These are phyloP conservation scores for Lentinus tigrinus DNA, from an alignment of 768 basidiomycete species.

Conservation along the genomic window DNA sequence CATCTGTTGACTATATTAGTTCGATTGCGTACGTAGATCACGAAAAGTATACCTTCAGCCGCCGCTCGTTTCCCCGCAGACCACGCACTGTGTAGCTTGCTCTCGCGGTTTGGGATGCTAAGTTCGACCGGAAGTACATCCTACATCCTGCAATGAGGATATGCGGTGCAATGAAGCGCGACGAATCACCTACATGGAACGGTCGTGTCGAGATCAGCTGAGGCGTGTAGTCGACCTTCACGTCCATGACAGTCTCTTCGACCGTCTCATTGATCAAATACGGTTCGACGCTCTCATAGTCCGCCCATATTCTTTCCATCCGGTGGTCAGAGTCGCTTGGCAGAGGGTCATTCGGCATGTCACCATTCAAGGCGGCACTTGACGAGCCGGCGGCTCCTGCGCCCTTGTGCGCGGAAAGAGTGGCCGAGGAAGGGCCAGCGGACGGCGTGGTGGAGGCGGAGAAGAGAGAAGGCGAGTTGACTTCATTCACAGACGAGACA, in stretches of 20 bases:
- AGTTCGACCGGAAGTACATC: conserved; percentile 79
- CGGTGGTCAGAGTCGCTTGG: conserved; percentile 84
- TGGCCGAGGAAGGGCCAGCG: conserved; percentile 31
- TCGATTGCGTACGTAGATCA: not conserved
- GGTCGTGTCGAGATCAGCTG: conserved; percentile 44
- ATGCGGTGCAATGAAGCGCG: not conserved
- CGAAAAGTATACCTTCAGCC: conserved; percentile 51
- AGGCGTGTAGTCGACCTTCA: conserved; percentile 55
- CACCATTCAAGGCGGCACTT: conserved; percentile 5
- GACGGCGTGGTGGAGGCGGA: conserved; percentile 27
- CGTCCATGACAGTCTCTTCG: conserved; percentile 49
- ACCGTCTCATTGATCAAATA: conserved; percentile 52
- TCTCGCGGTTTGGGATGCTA: conserved; percentile 64
- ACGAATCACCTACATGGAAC: conserved; percentile 49
- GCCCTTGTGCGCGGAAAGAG: not conserved
- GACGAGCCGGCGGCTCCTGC: not conserved
- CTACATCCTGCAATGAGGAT: conserved; percentile 31
- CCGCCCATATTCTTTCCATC: conserved; percentile 81
- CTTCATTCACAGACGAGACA: conserved; percentile 74
- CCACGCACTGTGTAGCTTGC: conserved; percentile 40
- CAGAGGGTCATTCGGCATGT: conserved; percentile 35
- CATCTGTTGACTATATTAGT: conserved; percentile 49
- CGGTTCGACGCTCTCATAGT: conserved; percentile 81
- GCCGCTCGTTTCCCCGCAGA: conserved; percentile 46
- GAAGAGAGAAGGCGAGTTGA: conserved; percentile 48